Percentiles rank a stretch among this genome's conserved stretches.
These are phyloP conservation scores for Abelmoschus esculentus DNA, from an alignment of 345 rosid genomes.

Conservation along the genomic window DNA sequence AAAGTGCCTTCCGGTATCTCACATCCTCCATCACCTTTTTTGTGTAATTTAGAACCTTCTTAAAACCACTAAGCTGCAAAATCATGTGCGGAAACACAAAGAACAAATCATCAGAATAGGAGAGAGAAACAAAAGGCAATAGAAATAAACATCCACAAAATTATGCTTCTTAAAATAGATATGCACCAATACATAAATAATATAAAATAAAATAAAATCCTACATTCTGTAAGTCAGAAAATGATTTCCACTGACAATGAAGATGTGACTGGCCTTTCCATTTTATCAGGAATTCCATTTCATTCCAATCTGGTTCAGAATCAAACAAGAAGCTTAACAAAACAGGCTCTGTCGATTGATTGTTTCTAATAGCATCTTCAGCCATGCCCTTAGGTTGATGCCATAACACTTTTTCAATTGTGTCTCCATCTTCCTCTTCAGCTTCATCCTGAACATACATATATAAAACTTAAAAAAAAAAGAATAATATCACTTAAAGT, in stretches of 20 bases:
- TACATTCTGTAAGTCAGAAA: conserved; percentile 83
- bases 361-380: conserved; percentile 54
- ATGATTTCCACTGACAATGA: conserved; percentile 92
- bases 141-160: neutral
- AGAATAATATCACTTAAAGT: neutral
- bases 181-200: neutral
- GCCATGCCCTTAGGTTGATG: conserved; percentile 86
- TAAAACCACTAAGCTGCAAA: conserved; percentile 89
- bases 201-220: neutral
- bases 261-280: conserved; percentile 99
- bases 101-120: conserved; percentile 2
- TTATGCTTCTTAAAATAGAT: neutral
- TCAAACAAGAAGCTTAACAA: conserved; percentile 67
- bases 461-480: neutral
- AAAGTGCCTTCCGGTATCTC: conserved; percentile 58
- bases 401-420: conserved; percentile 93
- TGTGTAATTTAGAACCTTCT: conserved; percentile 89
- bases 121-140: neutral
- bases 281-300: conserved; percentile 85
- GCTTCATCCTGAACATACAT: conserved; percentile 60
- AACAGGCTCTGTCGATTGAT: conserved; percentile 61
- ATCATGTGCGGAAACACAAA: neutral
- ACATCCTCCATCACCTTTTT: conserved; percentile 83
- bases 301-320: conserved; percentile 77
- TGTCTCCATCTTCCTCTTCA: conserved; percentile 93